phyloP scores from a whole-genome alignment of 768 basidiomycete species.

The Suillus placidus region DNA sequence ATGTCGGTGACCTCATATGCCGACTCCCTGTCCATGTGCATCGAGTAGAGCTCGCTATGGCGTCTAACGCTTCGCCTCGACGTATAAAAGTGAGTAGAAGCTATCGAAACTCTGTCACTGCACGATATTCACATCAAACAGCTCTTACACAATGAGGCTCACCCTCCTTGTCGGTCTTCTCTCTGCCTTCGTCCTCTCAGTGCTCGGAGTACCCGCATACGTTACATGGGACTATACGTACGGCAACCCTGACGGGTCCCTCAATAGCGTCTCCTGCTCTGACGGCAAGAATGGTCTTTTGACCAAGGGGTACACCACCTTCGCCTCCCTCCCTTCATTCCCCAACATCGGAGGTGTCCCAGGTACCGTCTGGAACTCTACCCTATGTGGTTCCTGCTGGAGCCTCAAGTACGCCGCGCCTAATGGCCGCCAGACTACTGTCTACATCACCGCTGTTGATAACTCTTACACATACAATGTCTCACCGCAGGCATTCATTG shows the following conservation, averaged over 20 bases:
- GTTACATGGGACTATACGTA: constrained; percentile 10
- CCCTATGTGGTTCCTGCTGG: constrained; percentile 15
- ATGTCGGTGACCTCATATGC: neutral
- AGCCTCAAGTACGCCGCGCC: constrained; percentile 2
- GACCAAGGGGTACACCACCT: constrained; percentile 19
- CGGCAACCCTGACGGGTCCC: constrained; percentile 6
- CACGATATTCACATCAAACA: neutral
- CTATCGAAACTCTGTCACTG: neutral
- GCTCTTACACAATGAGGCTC: neutral
- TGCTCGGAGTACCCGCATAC: neutral
- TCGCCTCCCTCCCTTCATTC: constrained; percentile 16
- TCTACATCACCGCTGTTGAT: constrained; percentile 14
- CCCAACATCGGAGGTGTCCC: constrained; percentile 15
- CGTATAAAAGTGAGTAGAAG: neutral
- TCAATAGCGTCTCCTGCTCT: constrained; percentile 23
- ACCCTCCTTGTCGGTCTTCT: neutral
- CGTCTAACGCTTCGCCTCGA: neutral
- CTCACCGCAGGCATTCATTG: constrained; percentile 7
- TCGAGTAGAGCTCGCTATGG: neutral
- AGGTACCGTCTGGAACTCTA: constrained; percentile 11
- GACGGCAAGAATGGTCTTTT: constrained; percentile 23
- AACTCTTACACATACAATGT: constrained; percentile 5
- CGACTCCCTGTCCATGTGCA: neutral
- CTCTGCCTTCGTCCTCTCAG: neutral
- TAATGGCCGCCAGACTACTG: neutral